Percentiles rank a stretch among this genome's conserved stretches.
phyloP scores from a whole-genome alignment of 805 yeast genomes.

The Candida boidinii region DNA sequence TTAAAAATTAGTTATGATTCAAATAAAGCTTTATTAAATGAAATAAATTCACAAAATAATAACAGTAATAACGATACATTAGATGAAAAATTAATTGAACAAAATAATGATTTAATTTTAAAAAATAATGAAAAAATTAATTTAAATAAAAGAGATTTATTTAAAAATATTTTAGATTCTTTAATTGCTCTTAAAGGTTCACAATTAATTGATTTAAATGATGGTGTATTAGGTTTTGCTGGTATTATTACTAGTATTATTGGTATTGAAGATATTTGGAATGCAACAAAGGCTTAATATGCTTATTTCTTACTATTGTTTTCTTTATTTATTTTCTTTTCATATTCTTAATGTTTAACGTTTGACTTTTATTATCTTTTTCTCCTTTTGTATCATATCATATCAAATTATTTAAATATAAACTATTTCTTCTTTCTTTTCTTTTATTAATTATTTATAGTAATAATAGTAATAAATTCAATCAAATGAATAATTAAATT shows the following conservation, averaged over 20 bases:
- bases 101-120: constrained; percentile 19
- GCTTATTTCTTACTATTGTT: background rate
- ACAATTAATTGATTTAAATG: constrained; percentile 52
- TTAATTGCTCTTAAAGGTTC: constrained; percentile 69
- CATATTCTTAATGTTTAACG: constrained; percentile 7
- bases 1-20: constrained; percentile 34
- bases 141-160: constrained; percentile 44
- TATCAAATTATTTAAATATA: constrained; percentile 10
- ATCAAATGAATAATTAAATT: no score
- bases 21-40: constrained; percentile 21
- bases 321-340: background rate
- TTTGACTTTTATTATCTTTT: no score
- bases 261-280: constrained; percentile 73
- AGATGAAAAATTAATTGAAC: constrained; percentile 24
- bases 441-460: background rate
- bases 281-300: constrained; percentile 25
- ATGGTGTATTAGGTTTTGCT: constrained; percentile 75
- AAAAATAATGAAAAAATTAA: constrained; percentile 31
- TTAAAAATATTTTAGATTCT: constrained; percentile 71
- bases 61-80: constrained; percentile 8
- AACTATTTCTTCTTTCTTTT: background rate
- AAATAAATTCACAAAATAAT: constrained; percentile 25
- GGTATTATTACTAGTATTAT: constrained; percentile 76
- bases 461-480: background rate
- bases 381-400: no score